Evolutionary conservation across 192 early-diverging fungal genomes (phyloP).

Genomic region (Coemansia sp.): DNA sequence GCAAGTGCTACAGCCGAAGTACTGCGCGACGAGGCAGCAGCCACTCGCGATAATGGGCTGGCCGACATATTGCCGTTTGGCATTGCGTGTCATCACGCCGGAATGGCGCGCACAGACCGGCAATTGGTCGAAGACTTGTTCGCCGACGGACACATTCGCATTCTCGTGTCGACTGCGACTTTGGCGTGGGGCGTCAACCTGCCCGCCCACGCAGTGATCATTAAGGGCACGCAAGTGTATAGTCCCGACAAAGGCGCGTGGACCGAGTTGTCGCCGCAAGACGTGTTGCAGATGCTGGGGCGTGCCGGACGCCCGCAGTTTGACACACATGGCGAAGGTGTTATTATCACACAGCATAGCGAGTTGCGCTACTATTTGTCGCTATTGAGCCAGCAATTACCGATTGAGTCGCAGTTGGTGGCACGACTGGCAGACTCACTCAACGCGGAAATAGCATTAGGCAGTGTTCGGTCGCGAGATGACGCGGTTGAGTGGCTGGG

Average conservation of each 20-base stretch:
- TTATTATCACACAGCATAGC: conserved; percentile 90
- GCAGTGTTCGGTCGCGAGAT: conserved; percentile 85
- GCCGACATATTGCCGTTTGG: conserved; percentile 91
- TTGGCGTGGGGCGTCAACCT: conserved; percentile 99
- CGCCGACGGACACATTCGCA: conserved; percentile 83
- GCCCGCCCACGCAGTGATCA: conserved; percentile 96
- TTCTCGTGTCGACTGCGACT: conserved; percentile 94
- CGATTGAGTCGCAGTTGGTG: conserved; percentile 96
- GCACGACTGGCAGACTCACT: conserved; percentile 83
- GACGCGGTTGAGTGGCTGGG: conserved; percentile 96
- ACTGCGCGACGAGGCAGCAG: conserved; percentile 74
- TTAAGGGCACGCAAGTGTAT: conserved; percentile 98
- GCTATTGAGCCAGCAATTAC: conserved; percentile 91
- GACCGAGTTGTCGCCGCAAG: conserved; percentile 93
- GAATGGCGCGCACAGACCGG: conserved; percentile 89
- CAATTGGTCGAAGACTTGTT: conserved; percentile 94
- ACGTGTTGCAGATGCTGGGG: conserved; percentile 98
- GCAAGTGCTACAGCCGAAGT: conserved; percentile 85
- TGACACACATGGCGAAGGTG: conserved; percentile 93
- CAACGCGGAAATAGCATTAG: conserved; percentile 95
- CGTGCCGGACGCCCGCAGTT: conserved; percentile 96
- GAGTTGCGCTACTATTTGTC: conserved; percentile 97
- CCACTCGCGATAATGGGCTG: conserved; percentile 80
- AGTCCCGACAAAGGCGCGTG: conserved; percentile 92
- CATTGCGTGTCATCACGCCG: conserved; percentile 95